Evolutionary conservation across 129 eudicot species (phyloP), one percentile per base, ranked within the genome.

Genomic region (Artemisia tridentata): DNA sequence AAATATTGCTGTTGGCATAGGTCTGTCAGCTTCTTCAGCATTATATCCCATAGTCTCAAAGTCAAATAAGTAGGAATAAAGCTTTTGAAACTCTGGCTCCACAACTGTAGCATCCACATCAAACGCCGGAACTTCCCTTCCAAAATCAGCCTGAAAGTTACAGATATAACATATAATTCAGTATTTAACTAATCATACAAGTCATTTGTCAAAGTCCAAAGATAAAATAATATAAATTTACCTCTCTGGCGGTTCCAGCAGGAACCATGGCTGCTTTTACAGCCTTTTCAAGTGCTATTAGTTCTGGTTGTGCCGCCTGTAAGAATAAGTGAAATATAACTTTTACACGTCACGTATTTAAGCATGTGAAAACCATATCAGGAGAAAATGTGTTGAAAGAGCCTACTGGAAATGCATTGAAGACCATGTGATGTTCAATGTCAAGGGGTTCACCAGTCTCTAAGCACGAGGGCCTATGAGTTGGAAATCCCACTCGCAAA

Each of bases 371-470:
- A 63, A 50, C 55, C 47, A 69, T 38, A 38, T 38, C 45, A 38
- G 11, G 45, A 0, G 2, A 52, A 17, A 15, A 73, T 61, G 46
- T 10, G 65, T 55, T 20, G 70, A 74, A 43, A 65, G 76, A 27
- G 63, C 91, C 84, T 81, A 95, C 99, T 9, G 96, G 93, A 65
- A 90, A 95, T 61, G 76, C 89, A 82, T 90, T 87, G 74, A 85
- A 90, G 75, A 95, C 99, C 65, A 95, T 78, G 74, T 95, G 99
- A 86, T 95, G 99, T 76, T 95, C 99, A 58, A 95, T 90, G 69
- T 90, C 99, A 81, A 95, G 87, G 31, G 87, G 97, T 73, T 90
- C 83, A 67, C 96, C 97, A 38, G 99, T 95, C 91, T 95, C 97
- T 17, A 90, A 81, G 72, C 99, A 90, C 14, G 99, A 88, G 11